Conservation (phyloP, 2,329 filamentous ascomycete genomes). For the Bipolaris bicolor region DNA sequence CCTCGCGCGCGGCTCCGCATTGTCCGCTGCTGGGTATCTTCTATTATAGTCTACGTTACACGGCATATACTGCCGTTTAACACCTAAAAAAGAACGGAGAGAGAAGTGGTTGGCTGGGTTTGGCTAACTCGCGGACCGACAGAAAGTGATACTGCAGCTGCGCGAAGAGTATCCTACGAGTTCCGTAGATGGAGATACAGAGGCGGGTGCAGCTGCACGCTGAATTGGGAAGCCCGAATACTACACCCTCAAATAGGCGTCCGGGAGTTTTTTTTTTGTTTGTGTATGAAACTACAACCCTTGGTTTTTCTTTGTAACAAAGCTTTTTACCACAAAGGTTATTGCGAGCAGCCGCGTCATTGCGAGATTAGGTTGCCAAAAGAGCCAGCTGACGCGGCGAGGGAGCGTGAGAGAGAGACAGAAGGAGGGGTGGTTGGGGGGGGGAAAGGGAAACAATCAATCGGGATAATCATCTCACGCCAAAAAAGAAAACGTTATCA, state of each 20-base stretch:
- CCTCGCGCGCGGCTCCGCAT: constrained; percentile 18
- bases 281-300: too few relatives aligned
- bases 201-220: constrained; percentile 29
- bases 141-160: constrained; percentile 57
- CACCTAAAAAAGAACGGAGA: not conserved
- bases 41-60: not conserved
- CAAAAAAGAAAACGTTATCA: too few relatives aligned
- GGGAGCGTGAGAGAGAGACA: too few relatives aligned
- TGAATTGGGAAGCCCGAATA: constrained; percentile 13
- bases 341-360: too few relatives aligned
- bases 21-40: not conserved
- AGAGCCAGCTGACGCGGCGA: too few relatives aligned
- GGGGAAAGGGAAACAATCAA: too few relatives aligned
- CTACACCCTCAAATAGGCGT: not conserved
- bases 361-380: too few relatives aligned
- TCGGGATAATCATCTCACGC: too few relatives aligned
- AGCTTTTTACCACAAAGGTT: too few relatives aligned
- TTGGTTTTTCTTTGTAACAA: too few relatives aligned
- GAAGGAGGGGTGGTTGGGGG: too few relatives aligned
- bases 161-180: constrained; percentile 50
- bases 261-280: too few relatives aligned
- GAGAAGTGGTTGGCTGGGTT: not conserved
- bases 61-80: not conserved
- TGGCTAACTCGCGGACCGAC: constrained; percentile 11
- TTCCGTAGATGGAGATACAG: constrained; percentile 37